Conservation (phyloP, 768 basidiomycete genomes). For the Trametes meyenii region DNA sequence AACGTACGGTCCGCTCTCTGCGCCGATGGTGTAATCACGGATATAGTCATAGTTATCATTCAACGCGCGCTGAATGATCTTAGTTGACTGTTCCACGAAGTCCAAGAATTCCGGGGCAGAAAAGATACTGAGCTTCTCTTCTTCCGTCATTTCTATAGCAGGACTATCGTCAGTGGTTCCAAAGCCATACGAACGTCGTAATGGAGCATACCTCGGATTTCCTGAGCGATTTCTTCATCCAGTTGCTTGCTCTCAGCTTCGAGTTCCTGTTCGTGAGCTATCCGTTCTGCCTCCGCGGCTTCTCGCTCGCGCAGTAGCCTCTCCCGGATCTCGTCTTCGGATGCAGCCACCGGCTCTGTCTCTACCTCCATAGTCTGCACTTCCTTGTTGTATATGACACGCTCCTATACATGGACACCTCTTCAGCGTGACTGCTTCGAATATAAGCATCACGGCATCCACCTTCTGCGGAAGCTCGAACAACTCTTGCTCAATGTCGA, state of each 20-base stretch:
- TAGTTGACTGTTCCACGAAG: slow-evolving; percentile 93
- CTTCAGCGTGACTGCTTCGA: slow-evolving; percentile 2
- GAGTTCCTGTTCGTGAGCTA: slow-evolving; percentile 72
- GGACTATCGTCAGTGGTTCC: neutral
- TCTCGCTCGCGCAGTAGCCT: slow-evolving; percentile 69
- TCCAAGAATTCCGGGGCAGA: slow-evolving; percentile 90
- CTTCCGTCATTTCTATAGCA: slow-evolving; percentile 76
- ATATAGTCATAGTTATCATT: slow-evolving; percentile 98
- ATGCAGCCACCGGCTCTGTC: slow-evolving; percentile 48
- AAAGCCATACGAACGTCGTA: too few species aligned
- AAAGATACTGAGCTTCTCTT: slow-evolving; percentile 80
- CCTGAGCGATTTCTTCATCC: slow-evolving; percentile 85
- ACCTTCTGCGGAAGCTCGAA: slow-evolving; percentile 91
- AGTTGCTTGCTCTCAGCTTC: slow-evolving; percentile 84
- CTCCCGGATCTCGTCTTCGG: slow-evolving; percentile 70
- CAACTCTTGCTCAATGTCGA: slow-evolving; percentile 87
- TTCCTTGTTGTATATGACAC: slow-evolving; percentile 83
- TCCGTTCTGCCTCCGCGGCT: slow-evolving; percentile 64
- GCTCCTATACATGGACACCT: slow-evolving; percentile 51
- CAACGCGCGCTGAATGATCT: slow-evolving; percentile 92
- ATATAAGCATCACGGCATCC: neutral
- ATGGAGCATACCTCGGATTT: slow-evolving; percentile 66
- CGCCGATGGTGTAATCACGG: slow-evolving; percentile 90
- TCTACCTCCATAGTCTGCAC: slow-evolving; percentile 76
- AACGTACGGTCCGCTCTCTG: slow-evolving; percentile 81